Base-by-base conservation (phyloP, 805 yeast species). In the Hanseniaspora occidentalis region DNA sequence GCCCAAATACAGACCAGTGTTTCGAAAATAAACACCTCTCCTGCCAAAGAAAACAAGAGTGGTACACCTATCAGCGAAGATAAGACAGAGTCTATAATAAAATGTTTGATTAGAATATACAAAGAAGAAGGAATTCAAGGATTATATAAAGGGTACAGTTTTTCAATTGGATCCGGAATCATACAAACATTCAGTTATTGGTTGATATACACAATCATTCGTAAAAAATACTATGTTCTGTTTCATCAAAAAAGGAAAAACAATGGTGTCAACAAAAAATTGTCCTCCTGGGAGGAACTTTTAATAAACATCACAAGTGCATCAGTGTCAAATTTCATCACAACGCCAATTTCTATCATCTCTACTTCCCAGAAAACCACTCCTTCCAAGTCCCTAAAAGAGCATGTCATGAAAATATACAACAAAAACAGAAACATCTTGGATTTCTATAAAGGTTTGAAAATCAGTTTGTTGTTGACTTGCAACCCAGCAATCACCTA, bases 401-500 rank as follows among this genome's bases (percentile, higher is more conserved):
- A 33, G 4, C 62, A 75, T n/a, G 35, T 62, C 3, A 55, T 54
- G 14, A 60, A 73, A 6, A 70, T 71, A 9, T 47, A 67, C 43
- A 73, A 75, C 38, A 75, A 83, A 38, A 57, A 73, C 27, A 61
- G 64, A 17, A 75, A 81, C 49, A 89, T 92, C 3, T 47, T 76
- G 27, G 89, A 89, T 0, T 71, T 83, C 44, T 84, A 94, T 94
- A 71, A 77, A 48, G 95, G 95, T 0, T 68, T 84, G 43, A 79
- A 84, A 57, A 94, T 85, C 6, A 75, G 84, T 6, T 58, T 84
- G 51, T 80, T 84, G 9, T 69, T 84, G 38, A 84, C 89, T 16
- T 65, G 79, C 38, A 84, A 84, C 60, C 95, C 95, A 2, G 77
- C 92, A 31, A 84, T 84, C 54, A 84, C 95, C 2, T 84, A 84